Conservation (phyloP, 106 monocot species). For the Phalaenopsis aphrodite region DNA sequence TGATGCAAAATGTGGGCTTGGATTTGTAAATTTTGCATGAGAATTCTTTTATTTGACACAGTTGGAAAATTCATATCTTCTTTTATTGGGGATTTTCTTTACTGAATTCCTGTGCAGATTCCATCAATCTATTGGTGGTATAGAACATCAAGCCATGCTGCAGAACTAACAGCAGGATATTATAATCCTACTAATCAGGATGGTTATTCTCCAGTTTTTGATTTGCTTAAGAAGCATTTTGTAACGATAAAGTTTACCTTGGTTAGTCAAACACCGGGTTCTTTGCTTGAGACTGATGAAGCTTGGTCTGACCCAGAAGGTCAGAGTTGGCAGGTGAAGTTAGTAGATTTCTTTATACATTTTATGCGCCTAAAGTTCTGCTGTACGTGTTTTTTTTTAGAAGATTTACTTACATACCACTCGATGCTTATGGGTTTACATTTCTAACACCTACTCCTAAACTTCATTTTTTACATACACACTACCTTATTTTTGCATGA, state of each 20-base stretch:
- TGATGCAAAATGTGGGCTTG: neutral
- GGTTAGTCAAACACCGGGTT: conserved; percentile 16
- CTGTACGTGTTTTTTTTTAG: no score
- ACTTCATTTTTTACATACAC: no score
- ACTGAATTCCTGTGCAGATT: conserved; percentile 36
- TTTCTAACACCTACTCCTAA: no score
- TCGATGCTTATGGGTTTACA: no score
- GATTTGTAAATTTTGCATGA: neutral
- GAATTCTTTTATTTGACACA: neutral
- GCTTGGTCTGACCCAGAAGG: conserved; percentile 61
- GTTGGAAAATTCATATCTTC: neutral
- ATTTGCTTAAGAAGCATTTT: conserved; percentile 67
- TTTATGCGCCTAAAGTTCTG: no score
- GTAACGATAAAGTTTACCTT: conserved; percentile 51
- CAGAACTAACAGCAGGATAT: conserved; percentile 89
- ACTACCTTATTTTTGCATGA: no score
- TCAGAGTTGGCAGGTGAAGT: conserved; percentile 72
- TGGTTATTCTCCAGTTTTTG: conserved; percentile 74
- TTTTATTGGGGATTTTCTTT: neutral
- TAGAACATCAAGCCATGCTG: conserved; percentile 71
- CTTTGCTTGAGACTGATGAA: conserved; percentile 40
- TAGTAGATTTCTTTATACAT: neutral
- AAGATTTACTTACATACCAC: no score
- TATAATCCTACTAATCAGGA: conserved; percentile 81
- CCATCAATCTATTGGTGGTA: conserved; percentile 93